phyloP scores from a whole-genome alignment of 2,329 filamentous ascomycete genomes.

The Fusarium praegraminearum region DNA sequence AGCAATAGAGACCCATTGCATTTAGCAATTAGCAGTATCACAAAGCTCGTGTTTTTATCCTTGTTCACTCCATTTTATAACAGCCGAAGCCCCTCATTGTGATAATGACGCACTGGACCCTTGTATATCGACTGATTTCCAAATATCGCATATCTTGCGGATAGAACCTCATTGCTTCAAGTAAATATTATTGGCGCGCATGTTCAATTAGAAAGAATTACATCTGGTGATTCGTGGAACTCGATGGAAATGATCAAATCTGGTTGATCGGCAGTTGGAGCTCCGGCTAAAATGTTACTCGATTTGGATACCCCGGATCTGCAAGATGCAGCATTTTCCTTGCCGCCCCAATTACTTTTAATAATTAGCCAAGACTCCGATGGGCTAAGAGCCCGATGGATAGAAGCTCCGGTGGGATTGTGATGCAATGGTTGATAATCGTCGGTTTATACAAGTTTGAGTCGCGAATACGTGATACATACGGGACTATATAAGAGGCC shows the following conservation, averaged over 20 bases:
- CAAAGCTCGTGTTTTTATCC: neutral
- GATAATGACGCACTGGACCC: neutral
- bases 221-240: conserved; percentile 30
- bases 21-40: too few species aligned
- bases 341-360: conserved; percentile 26
- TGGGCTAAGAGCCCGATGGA: neutral
- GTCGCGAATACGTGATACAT: neutral
- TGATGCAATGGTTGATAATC: conserved; percentile 1
- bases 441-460: neutral
- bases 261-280: conserved; percentile 1
- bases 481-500: conserved; percentile 1
- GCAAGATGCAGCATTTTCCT: conserved; percentile 23
- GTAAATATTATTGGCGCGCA: conserved; percentile 31
- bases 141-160: neutral
- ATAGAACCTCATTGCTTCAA: neutral
- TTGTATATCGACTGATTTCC: neutral
- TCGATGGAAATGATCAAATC: neutral
- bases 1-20: neutral
- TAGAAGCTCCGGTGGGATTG: neutral
- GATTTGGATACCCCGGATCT: conserved; percentile 23
- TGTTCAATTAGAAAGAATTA: neutral
- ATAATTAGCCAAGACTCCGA: neutral
- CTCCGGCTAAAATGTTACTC: conserved; percentile 5
- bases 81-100: neutral
- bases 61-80: neutral